A percentile compares a stretch with the other conserved stretches of the same genome.
phyloP scores from a whole-genome alignment of 768 basidiomycete genomes.

The Termitomyces eurrhizus region DNA sequence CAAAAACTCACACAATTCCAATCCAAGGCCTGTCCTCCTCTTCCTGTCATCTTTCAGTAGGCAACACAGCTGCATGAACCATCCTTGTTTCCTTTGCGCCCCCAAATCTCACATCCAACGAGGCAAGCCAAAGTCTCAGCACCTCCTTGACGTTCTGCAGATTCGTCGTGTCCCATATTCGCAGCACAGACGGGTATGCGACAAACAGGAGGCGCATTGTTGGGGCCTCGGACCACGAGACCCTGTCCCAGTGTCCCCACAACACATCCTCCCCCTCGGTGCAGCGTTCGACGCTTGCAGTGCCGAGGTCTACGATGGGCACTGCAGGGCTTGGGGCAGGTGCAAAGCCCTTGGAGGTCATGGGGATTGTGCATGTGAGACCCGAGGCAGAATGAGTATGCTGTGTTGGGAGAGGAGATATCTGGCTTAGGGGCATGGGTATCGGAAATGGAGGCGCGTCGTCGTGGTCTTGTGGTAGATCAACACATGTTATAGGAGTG shows the following conservation, averaged over 20 bases:
- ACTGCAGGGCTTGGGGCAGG: constrained; percentile 7
- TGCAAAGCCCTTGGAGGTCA: constrained; percentile 4
- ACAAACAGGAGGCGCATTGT: constrained; percentile 21
- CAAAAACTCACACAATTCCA: constrained; percentile 28
- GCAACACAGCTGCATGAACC: constrained; percentile 40
- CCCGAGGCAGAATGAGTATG: background rate
- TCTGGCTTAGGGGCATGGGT: constrained; percentile 11
- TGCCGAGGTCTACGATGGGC: constrained; percentile 12
- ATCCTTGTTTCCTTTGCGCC: constrained; percentile 9
- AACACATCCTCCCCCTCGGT: background rate
- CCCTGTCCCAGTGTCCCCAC: background rate
- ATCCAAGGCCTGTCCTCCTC: constrained; percentile 27
- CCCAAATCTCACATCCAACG: constrained; percentile 62
- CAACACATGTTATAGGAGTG: background rate
- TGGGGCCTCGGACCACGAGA: background rate
- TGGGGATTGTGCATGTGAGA: constrained; percentile 1
- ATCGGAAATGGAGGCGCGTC: constrained; percentile 10
- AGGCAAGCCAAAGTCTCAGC: too few species aligned
- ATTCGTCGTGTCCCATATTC: too few species aligned
- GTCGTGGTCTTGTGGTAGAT: background rate
- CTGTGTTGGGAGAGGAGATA: background rate
- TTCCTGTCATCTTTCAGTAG: constrained; percentile 13
- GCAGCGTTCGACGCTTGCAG: background rate
- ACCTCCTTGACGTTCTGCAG: too few species aligned
- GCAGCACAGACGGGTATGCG: constrained; percentile 45